Conservation (phyloP, 2,329 filamentous ascomycete species). For the Alternaria sp. region DNA sequence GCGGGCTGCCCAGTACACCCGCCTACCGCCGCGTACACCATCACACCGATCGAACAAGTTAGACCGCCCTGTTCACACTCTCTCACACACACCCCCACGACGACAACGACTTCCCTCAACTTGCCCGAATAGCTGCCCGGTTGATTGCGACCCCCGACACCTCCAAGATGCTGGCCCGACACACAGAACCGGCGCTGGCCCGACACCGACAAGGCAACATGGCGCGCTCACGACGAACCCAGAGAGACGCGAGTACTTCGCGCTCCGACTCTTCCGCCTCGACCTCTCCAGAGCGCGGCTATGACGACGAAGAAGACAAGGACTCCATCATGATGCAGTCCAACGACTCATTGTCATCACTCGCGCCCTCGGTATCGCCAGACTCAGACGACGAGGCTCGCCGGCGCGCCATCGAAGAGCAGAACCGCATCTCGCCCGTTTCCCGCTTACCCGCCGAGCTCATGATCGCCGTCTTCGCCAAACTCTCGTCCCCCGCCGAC, state of each 20-base stretch:
- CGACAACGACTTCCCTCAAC: slow-evolving; percentile 6
- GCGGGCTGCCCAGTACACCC: slow-evolving; percentile 11
- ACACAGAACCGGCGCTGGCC: slow-evolving; percentile 8
- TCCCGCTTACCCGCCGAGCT: slow-evolving; percentile 91
- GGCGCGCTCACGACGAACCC: slow-evolving; percentile 44
- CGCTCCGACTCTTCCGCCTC: slow-evolving; percentile 68
- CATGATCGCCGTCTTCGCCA: slow-evolving; percentile 89
- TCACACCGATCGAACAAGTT: slow-evolving; percentile 8
- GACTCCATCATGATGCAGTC: slow-evolving; percentile 84
- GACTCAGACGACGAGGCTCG: slow-evolving; percentile 76
- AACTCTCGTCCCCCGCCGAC: slow-evolving; percentile 77
- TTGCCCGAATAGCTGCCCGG: background rate
- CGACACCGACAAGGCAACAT: slow-evolving; percentile 28
- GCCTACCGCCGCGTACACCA: slow-evolving; percentile 20
- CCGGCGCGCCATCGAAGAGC: slow-evolving; percentile 64
- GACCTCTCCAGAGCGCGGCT: slow-evolving; percentile 76
- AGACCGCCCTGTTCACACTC: background rate
- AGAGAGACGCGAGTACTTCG: slow-evolving; percentile 45
- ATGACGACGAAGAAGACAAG: slow-evolving; percentile 85
- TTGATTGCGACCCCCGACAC: slow-evolving; percentile 2
- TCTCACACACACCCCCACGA: background rate
- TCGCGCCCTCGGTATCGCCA: slow-evolving; percentile 80
- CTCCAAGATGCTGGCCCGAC: slow-evolving; percentile 18
- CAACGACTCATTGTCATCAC: slow-evolving; percentile 92
- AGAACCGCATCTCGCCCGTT: slow-evolving; percentile 77